Conservation (phyloP, 768 basidiomycete genomes). For the Mrakia frigida region DNA sequence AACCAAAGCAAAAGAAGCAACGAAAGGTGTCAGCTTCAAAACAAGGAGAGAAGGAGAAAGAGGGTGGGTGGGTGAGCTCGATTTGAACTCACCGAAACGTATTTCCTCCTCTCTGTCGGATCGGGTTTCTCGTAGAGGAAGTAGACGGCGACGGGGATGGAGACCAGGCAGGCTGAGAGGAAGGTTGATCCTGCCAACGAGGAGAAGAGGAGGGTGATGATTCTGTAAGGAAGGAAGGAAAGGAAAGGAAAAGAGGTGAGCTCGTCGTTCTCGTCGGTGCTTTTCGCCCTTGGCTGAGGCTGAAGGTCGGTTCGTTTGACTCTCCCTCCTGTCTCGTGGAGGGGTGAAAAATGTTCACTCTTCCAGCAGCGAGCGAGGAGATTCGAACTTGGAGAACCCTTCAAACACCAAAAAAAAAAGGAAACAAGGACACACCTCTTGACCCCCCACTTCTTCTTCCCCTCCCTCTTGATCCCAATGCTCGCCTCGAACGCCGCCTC, state of each 20-base stretch:
- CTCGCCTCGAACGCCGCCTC: conserved; percentile 57
- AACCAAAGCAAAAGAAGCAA: neutral
- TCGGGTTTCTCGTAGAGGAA: conserved; percentile 58
- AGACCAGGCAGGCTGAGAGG: conserved; percentile 58
- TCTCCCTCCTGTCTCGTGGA: too few relatives aligned
- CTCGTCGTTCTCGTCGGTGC: neutral
- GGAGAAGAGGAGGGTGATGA: conserved; percentile 54
- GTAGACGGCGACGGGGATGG: conserved; percentile 60
- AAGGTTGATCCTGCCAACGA: conserved; percentile 67
- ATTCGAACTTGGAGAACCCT: too few relatives aligned
- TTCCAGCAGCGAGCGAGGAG: too few relatives aligned
- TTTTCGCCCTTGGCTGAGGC: too few relatives aligned
- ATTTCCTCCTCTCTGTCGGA: conserved; percentile 59
- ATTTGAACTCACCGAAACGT: conserved; percentile 15
- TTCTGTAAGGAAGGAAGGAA: conserved; percentile 7
- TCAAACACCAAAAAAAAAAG: too few relatives aligned
- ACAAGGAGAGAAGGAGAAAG: neutral
- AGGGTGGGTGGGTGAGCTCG: neutral
- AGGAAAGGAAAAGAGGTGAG: neutral
- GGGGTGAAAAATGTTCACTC: too few relatives aligned
- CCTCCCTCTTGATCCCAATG: conserved; percentile 41
- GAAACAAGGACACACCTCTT: conserved; percentile 5
- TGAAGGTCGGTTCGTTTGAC: too few relatives aligned
- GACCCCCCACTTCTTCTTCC: conserved; percentile 48
- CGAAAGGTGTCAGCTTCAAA: neutral